Evolutionary conservation across 2,329 filamentous ascomycete genomes (phyloP), one percentile per base, ranked within the genome.

Genomic region (Juglanconis juglandina): DNA sequence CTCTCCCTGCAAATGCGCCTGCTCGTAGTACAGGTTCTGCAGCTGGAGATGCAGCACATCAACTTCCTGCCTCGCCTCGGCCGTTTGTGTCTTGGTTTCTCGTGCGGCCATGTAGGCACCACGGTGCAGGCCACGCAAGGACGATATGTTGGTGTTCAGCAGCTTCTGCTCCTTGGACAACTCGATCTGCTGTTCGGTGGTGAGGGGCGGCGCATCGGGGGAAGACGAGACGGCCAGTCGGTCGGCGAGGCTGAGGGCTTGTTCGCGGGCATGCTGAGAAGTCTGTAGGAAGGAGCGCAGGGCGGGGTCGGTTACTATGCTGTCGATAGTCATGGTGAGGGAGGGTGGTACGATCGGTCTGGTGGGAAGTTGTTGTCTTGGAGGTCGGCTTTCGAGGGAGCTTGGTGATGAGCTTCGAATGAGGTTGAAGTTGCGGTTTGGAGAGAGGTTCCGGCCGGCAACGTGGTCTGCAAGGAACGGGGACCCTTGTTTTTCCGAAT

Each of bases 11-110:
- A 99, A 78, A 74, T 97, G 92, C 58, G 91, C 83, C 77, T 98
- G 93, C 75, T 99, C 94, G 71, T 99, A 99, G 73, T 95, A 96
- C 7, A 99, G 79, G 70, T 99, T 99, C 75, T 98, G 94, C 58
- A 99, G 81, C 70, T 96, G 91, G 42, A 99, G 81, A 72, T 98
- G 93, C 63, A 99, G 81, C 53, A 88, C 86, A 72, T 99, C 95
- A 65, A 98, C 92, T 75, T 96, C 92, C 68, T 94, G 90, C 53
- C 93, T 87, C 53, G 90, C 90, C 73, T 96, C 92, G 35, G 91
- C 89, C 0, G 95, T 98, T 67, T 86, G 81, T 56, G 89, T 81
- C 73, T 98, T 98, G 13, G 93, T 96, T 67, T 92, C 87, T 66
- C 95, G 87, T 35, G 92, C 91, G 35, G 86, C 83, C 67, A 96